A percentile compares a stretch with the other conserved stretches of the same genome.
Conservation (phyloP, 1,284 basidiomycete genomes). For the Ustilago tritici region DNA sequence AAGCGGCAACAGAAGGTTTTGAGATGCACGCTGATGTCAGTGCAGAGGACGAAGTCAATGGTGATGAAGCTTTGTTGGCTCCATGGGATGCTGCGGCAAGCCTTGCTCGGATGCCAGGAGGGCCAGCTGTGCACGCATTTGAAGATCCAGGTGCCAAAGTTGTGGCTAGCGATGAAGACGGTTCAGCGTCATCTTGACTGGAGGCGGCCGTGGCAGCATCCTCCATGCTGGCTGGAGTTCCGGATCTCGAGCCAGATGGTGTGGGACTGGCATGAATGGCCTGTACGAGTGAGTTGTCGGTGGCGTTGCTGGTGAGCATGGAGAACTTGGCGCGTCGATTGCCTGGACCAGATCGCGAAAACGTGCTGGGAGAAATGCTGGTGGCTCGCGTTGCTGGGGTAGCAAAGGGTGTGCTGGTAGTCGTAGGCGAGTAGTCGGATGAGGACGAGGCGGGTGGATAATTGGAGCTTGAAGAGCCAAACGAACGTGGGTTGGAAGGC, state of each 20-base stretch:
- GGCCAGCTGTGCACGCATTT: slow-evolving; percentile 6
- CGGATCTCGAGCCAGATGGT: slow-evolving; percentile 42
- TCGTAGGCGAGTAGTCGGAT: slow-evolving; percentile 51
- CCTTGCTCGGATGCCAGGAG: slow-evolving; percentile 20
- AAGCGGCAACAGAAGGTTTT: slow-evolving; percentile 1
- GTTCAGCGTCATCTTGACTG: slow-evolving; percentile 13
- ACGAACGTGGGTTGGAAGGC: slow-evolving; percentile 45
- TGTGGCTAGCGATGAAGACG: slow-evolving; percentile 12
- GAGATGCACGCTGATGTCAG: not conserved
- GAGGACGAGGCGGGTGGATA: slow-evolving; percentile 41
- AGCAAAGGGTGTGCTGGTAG: slow-evolving; percentile 51
- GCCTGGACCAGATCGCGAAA: slow-evolving; percentile 51
- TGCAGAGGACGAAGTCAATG: slow-evolving; percentile 9
- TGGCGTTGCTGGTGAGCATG: slow-evolving; percentile 35
- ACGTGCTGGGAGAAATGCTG: slow-evolving; percentile 50
- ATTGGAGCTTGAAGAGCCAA: slow-evolving; percentile 27
- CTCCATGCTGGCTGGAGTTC: slow-evolving; percentile 43
- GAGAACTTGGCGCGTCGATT: slow-evolving; percentile 48
- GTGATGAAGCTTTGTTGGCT: slow-evolving; percentile 17
- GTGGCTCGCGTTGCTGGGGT: slow-evolving; percentile 49
- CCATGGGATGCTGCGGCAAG: slow-evolving; percentile 7
- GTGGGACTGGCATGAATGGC: slow-evolving; percentile 47
- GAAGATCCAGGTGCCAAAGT: slow-evolving; percentile 11
- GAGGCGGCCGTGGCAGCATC: slow-evolving; percentile 14
- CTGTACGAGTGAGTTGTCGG: slow-evolving; percentile 21